Evolutionary conservation across 176 grass and related monocot species (phyloP), one percentile per base, ranked within the genome.

Genomic region (Tillandsia fasciculata): DNA sequence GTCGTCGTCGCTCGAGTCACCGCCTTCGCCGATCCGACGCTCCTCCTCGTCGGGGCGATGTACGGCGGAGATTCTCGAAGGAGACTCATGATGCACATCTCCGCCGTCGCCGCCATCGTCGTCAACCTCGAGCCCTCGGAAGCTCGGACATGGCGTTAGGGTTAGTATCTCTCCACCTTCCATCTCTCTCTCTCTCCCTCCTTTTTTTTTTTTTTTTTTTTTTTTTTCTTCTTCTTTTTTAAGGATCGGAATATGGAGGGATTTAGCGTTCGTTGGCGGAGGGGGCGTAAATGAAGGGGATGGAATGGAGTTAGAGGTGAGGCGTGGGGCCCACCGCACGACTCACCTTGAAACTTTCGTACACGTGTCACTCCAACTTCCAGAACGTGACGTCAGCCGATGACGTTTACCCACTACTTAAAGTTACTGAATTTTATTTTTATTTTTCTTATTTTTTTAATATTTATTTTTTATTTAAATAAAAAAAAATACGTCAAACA

Each of bases 261-360:
- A 42, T 23, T 20, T 14, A 65, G 50, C 52, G 58, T 1, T 47
- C 50, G 68, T 64, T 50, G 71, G 54, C 64, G 48, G 14, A 56
- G 70, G 77, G 68, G 77, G 56, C 77, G 68, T 79, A 71, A 79
- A 72, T 79, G 65, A 72, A 66, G 77, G 65, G 66, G 52, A 12
- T 10, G 52, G 9, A 14, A 9, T 3, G 54, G n/a, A 59, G 54
- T 17, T 59, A 42, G 33, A 42, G 33, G 33, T 42, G 33, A 42
- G 33, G 33, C 33, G 33, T 42, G 33, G 33, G 33, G 4, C 33
- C 33, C 33, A 42, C 33, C 11, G 2, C 56, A 22, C 56, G 52
- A 7, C n/a, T 59, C 14, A 17, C 8, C 14, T 7, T 7, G 54
- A 22, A 18, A 7, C 54, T 8, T 8, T 61, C 56, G 56, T 10